Evolutionary conservation across 192 early-diverging fungal species (phyloP).

Genomic region (Backusella sp.): DNA sequence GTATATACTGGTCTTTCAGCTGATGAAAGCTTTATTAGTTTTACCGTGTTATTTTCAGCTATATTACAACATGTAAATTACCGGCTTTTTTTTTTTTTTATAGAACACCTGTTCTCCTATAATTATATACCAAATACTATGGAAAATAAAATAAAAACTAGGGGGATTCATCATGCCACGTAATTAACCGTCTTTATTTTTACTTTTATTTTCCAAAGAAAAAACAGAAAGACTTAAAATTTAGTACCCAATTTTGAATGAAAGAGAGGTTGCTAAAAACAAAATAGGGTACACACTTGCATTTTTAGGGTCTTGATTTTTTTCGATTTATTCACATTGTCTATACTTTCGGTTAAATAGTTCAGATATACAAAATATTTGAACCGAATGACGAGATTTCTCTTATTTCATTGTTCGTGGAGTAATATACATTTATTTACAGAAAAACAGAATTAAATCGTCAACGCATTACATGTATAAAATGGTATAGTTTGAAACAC

Average conservation of each 20-base stretch:
- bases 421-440: not conserved
- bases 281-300: not conserved
- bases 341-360: not conserved
- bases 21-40: not conserved
- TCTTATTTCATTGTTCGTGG: not conserved
- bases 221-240: not conserved
- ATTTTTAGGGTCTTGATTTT: not conserved
- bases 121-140: not conserved
- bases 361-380: not conserved
- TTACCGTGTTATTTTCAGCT: not conserved
- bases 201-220: not conserved
- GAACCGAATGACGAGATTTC: not conserved
- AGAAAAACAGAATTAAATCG: not conserved
- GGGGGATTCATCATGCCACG: not conserved
- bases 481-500: not conserved
- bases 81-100: not conserved
- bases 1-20: not conserved
- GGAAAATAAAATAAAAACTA: conserved; percentile 1
- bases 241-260: not conserved
- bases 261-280: not conserved
- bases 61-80: not conserved
- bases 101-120: not conserved
- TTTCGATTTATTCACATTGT: not conserved
- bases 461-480: not conserved
- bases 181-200: not conserved